These are phyloP conservation scores for Solanum hybrid DNA, from an alignment of 305 asterid species.

Conservation along the genomic window DNA sequence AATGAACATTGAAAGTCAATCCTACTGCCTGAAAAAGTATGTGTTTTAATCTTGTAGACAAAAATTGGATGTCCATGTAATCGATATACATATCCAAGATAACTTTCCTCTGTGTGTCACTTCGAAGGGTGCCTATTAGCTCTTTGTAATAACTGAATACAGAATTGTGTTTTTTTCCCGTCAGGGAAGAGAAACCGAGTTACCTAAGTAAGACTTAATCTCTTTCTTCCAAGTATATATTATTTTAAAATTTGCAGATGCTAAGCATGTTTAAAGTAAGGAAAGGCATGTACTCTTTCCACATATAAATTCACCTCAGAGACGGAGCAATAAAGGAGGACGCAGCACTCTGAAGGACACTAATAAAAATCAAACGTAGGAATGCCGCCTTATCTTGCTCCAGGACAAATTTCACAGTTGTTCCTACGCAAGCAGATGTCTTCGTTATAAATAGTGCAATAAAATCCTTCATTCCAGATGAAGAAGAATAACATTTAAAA, in stretches of 20 bases:
- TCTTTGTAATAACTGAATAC: background rate
- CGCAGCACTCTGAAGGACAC: conserved; percentile 97
- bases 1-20: background rate
- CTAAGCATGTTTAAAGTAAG: background rate
- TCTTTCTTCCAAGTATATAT: background rate
- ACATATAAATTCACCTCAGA: conserved; percentile 50
- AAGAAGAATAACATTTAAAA: conserved; percentile 6
- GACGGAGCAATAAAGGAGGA: conserved; percentile 97
- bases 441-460: background rate
- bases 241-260: background rate
- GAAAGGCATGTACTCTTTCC: background rate
- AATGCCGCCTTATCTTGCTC: conserved; percentile 93
- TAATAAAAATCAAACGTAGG: conserved; percentile 78
- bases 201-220: background rate
- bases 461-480: background rate
- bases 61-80: background rate
- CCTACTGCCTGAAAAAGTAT: background rate
- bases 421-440: conserved; percentile 48
- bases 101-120: background rate
- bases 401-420: conserved; percentile 88
- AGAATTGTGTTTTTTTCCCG: background rate
- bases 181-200: background rate
- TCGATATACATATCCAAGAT: background rate
- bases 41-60: background rate
- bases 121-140: background rate